Percentiles rank a stretch among this genome's conserved stretches.
These are phyloP conservation scores for Pseudogymnoascus verrucosus DNA, from an alignment of 2,329 filamentous ascomycete genomes.

Conservation along the genomic window DNA sequence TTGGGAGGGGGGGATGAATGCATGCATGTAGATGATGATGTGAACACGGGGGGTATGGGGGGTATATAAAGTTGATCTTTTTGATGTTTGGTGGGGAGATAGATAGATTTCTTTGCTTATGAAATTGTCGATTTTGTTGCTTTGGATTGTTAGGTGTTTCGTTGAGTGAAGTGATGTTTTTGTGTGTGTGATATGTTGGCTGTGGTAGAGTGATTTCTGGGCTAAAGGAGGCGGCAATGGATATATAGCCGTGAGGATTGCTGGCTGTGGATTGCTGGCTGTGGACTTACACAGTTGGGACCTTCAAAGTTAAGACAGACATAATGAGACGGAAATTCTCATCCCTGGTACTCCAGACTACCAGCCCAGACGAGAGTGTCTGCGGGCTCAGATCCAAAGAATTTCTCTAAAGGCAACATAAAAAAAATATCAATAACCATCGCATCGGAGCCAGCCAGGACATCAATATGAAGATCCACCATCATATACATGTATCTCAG, in stretches of 20 bases:
- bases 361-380: too few species aligned
- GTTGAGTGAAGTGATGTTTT: neutral
- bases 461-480: neutral
- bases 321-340: neutral
- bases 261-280: neutral
- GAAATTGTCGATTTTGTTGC: neutral
- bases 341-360: neutral
- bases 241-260: neutral
- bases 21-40: neutral
- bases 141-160: neutral
- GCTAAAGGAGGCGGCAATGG: neutral
- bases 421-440: too few species aligned
- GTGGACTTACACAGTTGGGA: neutral
- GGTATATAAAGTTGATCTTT: neutral
- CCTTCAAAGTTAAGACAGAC: neutral
- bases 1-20: neutral
- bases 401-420: neutral
- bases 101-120: slow-evolving; percentile 5
- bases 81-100: neutral
- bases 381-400: neutral
- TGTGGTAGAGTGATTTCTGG: neutral
- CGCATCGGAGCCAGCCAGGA: too few species aligned
- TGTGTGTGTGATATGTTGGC: neutral
- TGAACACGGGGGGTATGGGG: neutral
- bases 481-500: neutral